A percentile compares a stretch with the other conserved stretches of the same genome.
Evolutionary conservation across 345 rosid species (phyloP).

Genomic region (Lumnitzera littorea): DNA sequence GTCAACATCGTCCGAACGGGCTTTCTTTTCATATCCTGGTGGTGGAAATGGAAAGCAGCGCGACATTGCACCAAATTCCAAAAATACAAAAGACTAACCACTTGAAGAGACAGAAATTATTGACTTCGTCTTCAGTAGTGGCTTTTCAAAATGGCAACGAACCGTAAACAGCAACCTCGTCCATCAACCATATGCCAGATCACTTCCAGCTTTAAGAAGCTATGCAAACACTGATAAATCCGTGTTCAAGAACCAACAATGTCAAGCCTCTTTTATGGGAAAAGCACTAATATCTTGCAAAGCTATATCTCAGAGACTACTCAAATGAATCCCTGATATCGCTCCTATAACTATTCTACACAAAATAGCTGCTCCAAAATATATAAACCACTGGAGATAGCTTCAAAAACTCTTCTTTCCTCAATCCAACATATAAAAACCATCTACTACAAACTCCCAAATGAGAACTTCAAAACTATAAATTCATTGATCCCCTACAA

Average conservation of each 20-base stretch:
- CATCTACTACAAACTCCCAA: too few relatives aligned
- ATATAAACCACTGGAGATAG: too few relatives aligned
- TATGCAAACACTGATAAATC: constrained; percentile 13
- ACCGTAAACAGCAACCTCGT: constrained; percentile 41
- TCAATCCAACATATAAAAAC: too few relatives aligned
- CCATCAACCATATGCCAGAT: constrained; percentile 64
- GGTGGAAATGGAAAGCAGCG: constrained; percentile 99
- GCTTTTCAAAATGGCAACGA: constrained; percentile 45
- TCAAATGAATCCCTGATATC: not conserved
- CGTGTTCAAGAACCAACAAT: constrained; percentile 8
- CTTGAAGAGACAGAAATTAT: constrained; percentile 19
- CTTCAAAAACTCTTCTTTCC: too few relatives aligned
- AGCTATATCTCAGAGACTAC: not conserved
- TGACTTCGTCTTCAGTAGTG: constrained; percentile 31
- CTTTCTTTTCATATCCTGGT: constrained; percentile 92
- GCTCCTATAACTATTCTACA: too few relatives aligned
- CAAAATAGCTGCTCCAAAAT: too few relatives aligned
- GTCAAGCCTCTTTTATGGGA: constrained; percentile 14
- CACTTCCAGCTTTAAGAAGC: constrained; percentile 44
- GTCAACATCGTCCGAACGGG: constrained; percentile 44
- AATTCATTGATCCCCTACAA: too few relatives aligned
- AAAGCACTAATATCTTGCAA: constrained; percentile 18
- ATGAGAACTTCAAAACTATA: too few relatives aligned
- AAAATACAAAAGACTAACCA: constrained; percentile 11
- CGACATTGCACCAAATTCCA: constrained; percentile 64